phyloP scores from a whole-genome alignment of 352 stramenopile genomes.

The Phytopythium kandeliae region DNA sequence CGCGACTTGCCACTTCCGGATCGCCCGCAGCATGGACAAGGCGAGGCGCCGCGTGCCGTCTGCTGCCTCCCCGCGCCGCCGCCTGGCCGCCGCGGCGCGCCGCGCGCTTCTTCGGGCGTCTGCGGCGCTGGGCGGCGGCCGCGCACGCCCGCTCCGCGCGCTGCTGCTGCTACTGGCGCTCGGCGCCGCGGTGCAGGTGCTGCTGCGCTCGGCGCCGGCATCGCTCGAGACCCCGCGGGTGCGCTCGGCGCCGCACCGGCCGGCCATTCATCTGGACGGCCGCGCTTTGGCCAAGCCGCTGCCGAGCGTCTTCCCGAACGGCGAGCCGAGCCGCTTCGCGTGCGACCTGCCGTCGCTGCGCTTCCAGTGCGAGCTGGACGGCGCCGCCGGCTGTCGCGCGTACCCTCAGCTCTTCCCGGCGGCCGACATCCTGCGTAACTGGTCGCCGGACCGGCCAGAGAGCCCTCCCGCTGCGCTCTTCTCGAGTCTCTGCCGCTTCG shows the following conservation, averaged over 20 bases:
- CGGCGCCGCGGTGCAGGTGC: neutral
- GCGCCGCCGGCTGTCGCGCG: conserved; percentile 25
- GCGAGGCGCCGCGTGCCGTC: neutral
- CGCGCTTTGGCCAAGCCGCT: conserved; percentile 20
- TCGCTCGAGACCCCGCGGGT: neutral
- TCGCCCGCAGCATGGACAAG: conserved; percentile 3
- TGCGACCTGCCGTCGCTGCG: conserved; percentile 54
- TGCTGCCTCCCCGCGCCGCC: neutral
- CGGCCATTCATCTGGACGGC: conserved; percentile 26
- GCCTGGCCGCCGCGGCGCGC: neutral
- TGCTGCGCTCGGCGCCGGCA: neutral
- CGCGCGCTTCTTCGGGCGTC: neutral
- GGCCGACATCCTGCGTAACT: conserved; percentile 72
- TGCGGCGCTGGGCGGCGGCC: neutral
- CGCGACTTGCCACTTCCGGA: neutral
- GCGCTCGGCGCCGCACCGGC: neutral
- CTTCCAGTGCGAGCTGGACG: conserved; percentile 49
- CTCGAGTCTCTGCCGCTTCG: conserved; percentile 61
- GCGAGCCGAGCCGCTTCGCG: conserved; percentile 27
- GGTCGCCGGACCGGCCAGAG: conserved; percentile 55
- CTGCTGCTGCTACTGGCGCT: conserved; percentile 1
- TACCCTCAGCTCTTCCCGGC: conserved; percentile 73
- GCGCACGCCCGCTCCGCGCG: neutral
- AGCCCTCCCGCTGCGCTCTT: conserved; percentile 30
- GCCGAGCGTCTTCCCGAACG: conserved; percentile 37